Evolutionary conservation across 1,139 yeast species (phyloP).

Genomic region (Schizosaccharomyces versatilis): DNA sequence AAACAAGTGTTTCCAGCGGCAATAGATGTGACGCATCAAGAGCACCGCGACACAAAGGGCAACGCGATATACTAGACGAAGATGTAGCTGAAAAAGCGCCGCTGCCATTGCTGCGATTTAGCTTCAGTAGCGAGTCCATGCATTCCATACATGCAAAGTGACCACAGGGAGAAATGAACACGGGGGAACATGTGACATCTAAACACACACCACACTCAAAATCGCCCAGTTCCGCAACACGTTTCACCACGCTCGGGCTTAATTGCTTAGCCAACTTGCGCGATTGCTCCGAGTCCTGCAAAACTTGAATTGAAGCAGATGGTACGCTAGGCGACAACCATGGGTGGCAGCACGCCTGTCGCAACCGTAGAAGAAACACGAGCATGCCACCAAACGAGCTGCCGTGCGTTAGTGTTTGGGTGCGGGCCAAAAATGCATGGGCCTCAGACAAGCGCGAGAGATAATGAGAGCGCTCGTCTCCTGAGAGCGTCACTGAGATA

Average conservation of each 20-base stretch:
- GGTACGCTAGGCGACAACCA: background rate
- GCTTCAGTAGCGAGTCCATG: background rate
- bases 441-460: constrained; percentile 9
- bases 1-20: too few species aligned
- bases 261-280: background rate
- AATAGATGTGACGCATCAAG: background rate
- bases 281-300: background rate
- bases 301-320: background rate
- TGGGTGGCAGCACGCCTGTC: background rate
- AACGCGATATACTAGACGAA: too few species aligned
- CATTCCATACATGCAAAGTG: background rate
- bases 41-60: background rate
- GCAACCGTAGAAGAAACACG: background rate
- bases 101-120: too few species aligned
- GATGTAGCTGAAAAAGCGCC: too few species aligned
- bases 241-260: background rate
- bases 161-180: background rate
- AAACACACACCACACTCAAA: background rate
- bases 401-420: background rate
- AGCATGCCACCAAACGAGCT: background rate
- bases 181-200: background rate
- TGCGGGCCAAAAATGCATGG: background rate
- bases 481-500: constrained; percentile 42
- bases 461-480: constrained; percentile 42
- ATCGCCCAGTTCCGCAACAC: background rate